Evolutionary conservation across 257 asterid species (phyloP), one percentile per base, ranked within the genome.

Genomic region (Gardenia jasminoides): DNA sequence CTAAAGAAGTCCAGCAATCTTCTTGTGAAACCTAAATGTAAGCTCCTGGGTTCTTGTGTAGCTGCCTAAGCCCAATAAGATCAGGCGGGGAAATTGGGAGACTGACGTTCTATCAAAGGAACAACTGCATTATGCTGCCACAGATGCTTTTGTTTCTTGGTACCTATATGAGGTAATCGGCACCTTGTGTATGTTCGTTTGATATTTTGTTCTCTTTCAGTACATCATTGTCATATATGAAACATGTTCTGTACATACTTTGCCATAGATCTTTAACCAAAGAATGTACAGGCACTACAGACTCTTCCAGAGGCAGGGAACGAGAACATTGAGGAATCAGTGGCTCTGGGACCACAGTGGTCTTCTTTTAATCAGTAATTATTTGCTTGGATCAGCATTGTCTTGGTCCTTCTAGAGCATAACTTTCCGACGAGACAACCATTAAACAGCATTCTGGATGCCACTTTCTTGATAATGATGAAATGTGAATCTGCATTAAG

Each of bases 21-120:
- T 59, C 61, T 28, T 41, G 20, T 74, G 61, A 47, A 43, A 70
- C 54, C 76, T 84, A 62, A 84, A 76, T 64, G 43, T 36, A 76
- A 26, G 44, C 50, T 73, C 54, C 81, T 76, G 70, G 70, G 61
- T 78, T 82, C 43, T 78, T 86, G 89, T 83, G 89, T 84, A 94
- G 98, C 95, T 94, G 78, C 98, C 98, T 31, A 94, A 94, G 81
- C 95, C 97, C 75, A 86, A 78, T 33, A 85, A 70, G 54, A 87
- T 93, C 79, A 86, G 97, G 84, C 82, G 89, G 76, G 98, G 98
- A 72, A 94, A 94, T 82, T 94, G 98, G 98, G 98, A 94, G 87
- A 97, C 86, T 39, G 82, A 83, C 47, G 81, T 64, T 86, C 86
- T 94, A 77, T 91, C 98, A 66, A 81, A 76, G 70, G 90, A 91